A percentile compares a stretch with the other conserved stretches of the same genome.
These are phyloP conservation scores for Talaromyces albobiverticillius DNA, from an alignment of 2,329 filamentous ascomycete species.

Conservation along the genomic window DNA sequence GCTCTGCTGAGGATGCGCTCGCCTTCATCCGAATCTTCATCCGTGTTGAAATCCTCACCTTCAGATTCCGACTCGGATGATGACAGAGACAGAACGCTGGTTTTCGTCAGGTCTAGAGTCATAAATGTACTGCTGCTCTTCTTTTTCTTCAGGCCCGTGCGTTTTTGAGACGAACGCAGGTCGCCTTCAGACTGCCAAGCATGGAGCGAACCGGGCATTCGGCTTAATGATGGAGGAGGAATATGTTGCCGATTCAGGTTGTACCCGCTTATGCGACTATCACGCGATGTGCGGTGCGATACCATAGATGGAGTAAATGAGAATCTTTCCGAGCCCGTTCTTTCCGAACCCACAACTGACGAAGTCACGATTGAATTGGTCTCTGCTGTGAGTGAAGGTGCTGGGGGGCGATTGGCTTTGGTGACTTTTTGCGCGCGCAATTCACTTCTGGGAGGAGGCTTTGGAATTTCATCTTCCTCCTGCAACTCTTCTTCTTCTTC, in stretches of 20 bases:
- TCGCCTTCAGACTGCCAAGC: conserved; percentile 20
- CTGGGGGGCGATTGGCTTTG: conserved; percentile 17
- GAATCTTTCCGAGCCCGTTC: conserved; percentile 1
- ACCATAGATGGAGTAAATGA: conserved; percentile 11
- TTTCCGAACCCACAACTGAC: neutral
- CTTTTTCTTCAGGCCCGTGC: conserved; percentile 29
- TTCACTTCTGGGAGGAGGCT: neutral
- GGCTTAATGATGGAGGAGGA: conserved; percentile 14
- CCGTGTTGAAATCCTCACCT: conserved; percentile 30
- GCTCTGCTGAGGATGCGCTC: conserved; percentile 13
- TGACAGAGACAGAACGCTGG: conserved; percentile 48
- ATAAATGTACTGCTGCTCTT: conserved; percentile 37
- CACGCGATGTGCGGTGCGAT: conserved; percentile 24
- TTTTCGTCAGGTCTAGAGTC: conserved; percentile 40
- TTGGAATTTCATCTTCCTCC: conserved; percentile 17
- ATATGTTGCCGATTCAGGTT: conserved; percentile 24
- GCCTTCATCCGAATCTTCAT: conserved; percentile 11
- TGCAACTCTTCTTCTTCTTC: neutral
- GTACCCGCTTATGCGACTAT: conserved; percentile 23
- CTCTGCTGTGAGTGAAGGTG: conserved; percentile 18
- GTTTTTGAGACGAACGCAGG: conserved; percentile 8
- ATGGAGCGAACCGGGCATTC: conserved; percentile 19
- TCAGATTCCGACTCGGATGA: conserved; percentile 49
- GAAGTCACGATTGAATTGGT: conserved; percentile 19
- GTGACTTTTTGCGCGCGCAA: neutral